Evolutionary conservation across 768 basidiomycete species (phyloP), one percentile per base, ranked within the genome.

Genomic region (Xerocomellus intermedius): DNA sequence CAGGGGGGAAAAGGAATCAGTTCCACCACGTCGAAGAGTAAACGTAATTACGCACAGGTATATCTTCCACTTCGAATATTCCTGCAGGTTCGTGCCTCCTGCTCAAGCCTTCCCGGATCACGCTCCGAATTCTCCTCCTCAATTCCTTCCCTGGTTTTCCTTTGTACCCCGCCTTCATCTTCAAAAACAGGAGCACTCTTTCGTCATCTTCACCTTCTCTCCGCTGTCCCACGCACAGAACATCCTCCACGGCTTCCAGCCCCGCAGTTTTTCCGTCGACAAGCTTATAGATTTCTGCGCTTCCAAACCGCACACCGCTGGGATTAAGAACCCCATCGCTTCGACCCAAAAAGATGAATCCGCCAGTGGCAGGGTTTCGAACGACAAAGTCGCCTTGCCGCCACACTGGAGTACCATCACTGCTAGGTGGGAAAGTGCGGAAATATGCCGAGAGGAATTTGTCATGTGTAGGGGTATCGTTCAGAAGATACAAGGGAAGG

Each of bases 301-400:
- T 89, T 35, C 90, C 90, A 64, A 92, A 92, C 5, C 91, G 82
- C 48, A 92, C 84, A 7, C 90, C 90, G 30, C 84, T 85, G 4
- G 90, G 90, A 58, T 92, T 92, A 30, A 88, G 75, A 16, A 88
- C 88, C 16, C 84, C 85, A 55, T 88, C 85, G 59, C 85, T 87
- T 58, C 86, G 77, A 13, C 86, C 86, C n/a, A 86, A 67, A 59
- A 87, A 83, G 57, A 85, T 70, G 24, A 84, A 71, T 1, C 86
- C 86, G 39, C 79, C 81, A 0, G 84, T 87, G 43, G 65, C 60
- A 7, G 84, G 86, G 60, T 87, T 87, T 22, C 80, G 73, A 12
- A 84, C 76, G 28, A 87, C 81, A 54, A 86, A 87, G 63, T 88
- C 86, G 0, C 86, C 86, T 52, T 87, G 86, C 36, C 81, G 76